A percentile compares a stretch with the other conserved stretches of the same genome.
phyloP scores from a whole-genome alignment of 441 rosid species.

The Hura crepitans region DNA sequence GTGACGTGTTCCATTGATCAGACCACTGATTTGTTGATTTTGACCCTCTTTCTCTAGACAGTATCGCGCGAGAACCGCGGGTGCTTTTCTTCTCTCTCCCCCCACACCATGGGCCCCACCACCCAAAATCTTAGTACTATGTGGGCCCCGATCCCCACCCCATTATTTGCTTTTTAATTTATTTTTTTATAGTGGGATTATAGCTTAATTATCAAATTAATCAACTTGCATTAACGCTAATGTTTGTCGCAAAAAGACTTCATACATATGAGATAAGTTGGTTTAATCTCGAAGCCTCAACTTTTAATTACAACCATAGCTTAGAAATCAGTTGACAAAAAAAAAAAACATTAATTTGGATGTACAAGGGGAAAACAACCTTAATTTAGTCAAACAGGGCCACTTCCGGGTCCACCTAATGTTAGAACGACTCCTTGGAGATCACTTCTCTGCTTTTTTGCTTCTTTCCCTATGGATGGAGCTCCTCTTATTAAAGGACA shows the following conservation, averaged over 20 bases:
- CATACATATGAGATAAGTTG: not conserved
- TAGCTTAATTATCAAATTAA: constrained; percentile 2
- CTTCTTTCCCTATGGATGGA: constrained; percentile 29
- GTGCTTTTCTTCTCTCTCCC: constrained; percentile 23
- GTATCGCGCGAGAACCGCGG: constrained; percentile 62
- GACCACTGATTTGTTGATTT: constrained; percentile 8
- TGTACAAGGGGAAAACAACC: not conserved
- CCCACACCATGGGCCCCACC: not conserved
- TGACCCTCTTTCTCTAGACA: constrained; percentile 32
- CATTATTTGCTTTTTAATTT: not conserved
- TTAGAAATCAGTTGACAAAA: not conserved
- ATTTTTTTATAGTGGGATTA: no score
- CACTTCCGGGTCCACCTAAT: constrained; percentile 59
- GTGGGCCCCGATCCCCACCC: not conserved
- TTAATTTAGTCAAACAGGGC: constrained; percentile 22
- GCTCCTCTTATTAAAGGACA: constrained; percentile 21
- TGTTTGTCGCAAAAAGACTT: not conserved
- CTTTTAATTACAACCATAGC: not conserved
- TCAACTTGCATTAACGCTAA: not conserved
- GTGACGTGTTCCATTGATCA: constrained; percentile 21
- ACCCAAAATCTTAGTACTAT: not conserved
- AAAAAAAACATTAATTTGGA: constrained; percentile 2
- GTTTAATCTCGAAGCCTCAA: constrained; percentile 8
- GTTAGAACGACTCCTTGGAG: constrained; percentile 64
- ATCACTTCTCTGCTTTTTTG: constrained; percentile 43